A percentile compares a stretch with the other conserved stretches of the same genome.
phyloP scores from a whole-genome alignment of 2,329 filamentous ascomycete species.

The Calonectria montana region DNA sequence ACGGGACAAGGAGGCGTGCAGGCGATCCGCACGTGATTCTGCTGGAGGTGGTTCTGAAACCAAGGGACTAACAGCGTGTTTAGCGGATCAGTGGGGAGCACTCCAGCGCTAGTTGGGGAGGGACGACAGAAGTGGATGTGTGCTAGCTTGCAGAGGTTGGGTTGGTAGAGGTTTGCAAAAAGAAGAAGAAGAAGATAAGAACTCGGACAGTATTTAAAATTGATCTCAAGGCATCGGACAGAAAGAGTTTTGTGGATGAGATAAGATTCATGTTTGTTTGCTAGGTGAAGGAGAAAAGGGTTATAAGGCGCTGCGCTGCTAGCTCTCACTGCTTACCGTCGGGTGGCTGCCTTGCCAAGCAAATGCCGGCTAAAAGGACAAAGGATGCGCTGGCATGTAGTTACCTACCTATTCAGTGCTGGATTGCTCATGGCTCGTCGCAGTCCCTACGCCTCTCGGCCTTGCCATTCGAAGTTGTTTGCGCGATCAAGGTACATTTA shows the following conservation, averaged over 20 bases:
- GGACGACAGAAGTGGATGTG: background rate
- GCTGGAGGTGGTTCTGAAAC: slow-evolving; percentile 23
- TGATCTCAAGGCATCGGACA: no score
- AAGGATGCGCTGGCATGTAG: background rate
- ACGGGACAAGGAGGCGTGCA: slow-evolving; percentile 37
- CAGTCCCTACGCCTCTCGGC: background rate
- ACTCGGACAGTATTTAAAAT: no score
- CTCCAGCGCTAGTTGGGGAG: background rate
- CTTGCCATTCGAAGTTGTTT: background rate
- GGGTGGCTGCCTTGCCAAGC: background rate
- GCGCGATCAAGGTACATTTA: background rate
- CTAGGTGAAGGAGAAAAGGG: background rate
- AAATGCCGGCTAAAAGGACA: background rate
- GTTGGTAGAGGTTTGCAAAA: background rate
- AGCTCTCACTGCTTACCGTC: background rate
- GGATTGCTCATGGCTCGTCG: background rate
- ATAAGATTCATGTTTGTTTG: background rate
- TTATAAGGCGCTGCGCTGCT: background rate
- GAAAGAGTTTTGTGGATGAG: background rate
- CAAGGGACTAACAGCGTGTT: slow-evolving; percentile 27
- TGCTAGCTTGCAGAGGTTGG: background rate
- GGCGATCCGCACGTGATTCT: slow-evolving; percentile 43
- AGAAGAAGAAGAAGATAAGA: background rate
- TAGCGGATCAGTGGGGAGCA: slow-evolving; percentile 29
- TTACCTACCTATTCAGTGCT: background rate